Conservation (phyloP, 352 stramenopile species). For the Globisporangium middletonii region DNA sequence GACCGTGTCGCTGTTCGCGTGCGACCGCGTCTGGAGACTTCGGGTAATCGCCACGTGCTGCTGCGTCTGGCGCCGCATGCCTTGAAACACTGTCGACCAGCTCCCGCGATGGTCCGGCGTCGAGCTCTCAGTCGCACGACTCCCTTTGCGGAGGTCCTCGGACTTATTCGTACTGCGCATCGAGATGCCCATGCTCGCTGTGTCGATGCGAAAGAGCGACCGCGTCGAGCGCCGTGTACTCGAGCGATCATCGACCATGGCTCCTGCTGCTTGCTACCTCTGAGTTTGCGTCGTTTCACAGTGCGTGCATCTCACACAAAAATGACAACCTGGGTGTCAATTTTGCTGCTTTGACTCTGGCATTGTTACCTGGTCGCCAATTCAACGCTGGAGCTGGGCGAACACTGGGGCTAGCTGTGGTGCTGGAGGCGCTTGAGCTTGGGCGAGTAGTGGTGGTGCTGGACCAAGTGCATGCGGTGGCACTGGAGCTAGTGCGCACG, state of each 20-base stretch:
- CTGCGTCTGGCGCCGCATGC: not conserved
- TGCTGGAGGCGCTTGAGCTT: too few species aligned
- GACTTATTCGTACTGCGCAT: conserved; percentile 6
- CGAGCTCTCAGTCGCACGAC: not conserved
- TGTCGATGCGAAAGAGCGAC: conserved; percentile 3
- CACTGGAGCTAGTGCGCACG: too few species aligned
- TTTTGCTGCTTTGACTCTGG: too few species aligned
- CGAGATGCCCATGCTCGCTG: not conserved
- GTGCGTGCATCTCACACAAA: too few species aligned
- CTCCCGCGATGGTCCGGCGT: not conserved
- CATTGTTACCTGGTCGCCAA: too few species aligned
- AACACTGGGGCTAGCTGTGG: too few species aligned
- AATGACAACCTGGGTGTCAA: too few species aligned
- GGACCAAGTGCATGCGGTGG: too few species aligned
- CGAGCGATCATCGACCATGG: not conserved
- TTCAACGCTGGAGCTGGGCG: too few species aligned
- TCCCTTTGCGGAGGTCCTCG: not conserved
- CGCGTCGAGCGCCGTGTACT: not conserved
- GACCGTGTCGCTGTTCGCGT: not conserved
- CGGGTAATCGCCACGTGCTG: conserved; percentile 4
- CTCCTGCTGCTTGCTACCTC: too few species aligned
- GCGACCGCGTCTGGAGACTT: conserved; percentile 1
- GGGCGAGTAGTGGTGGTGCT: too few species aligned
- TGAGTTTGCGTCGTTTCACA: too few species aligned
- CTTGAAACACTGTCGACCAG: conserved; percentile 1